Evolutionary conservation across 1,284 basidiomycete species (phyloP).

Genomic region (Trametes versicolor): DNA sequence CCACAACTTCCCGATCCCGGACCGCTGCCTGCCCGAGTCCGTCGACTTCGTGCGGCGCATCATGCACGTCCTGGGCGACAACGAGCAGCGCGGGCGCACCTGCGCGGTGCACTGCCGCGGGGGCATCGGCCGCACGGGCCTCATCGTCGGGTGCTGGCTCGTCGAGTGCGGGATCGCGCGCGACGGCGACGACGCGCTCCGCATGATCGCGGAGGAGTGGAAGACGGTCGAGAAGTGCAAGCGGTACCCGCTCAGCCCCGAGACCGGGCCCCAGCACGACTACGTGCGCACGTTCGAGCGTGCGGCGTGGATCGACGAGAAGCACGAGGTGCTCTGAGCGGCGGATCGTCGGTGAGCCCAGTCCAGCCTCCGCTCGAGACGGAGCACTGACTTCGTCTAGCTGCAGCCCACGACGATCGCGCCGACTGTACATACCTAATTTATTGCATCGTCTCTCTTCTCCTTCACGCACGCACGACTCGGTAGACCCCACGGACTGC

Average conservation of each 20-base stretch:
- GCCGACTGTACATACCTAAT: slow-evolving; percentile 4
- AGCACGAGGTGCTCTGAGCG: slow-evolving; percentile 33
- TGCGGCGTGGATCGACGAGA: slow-evolving; percentile 37
- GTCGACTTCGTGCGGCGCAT: slow-evolving; percentile 63
- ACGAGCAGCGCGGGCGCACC: slow-evolving; percentile 62
- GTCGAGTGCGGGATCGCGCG: slow-evolving; percentile 69
- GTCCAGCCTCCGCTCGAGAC: not conserved
- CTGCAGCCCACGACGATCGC: not conserved
- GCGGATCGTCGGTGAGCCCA: slow-evolving; percentile 31
- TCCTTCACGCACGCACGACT: slow-evolving; percentile 20
- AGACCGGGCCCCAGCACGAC: slow-evolving; percentile 79
- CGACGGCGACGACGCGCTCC: slow-evolving; percentile 69
- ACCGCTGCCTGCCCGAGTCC: slow-evolving; percentile 69
- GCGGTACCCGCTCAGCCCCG: slow-evolving; percentile 77
- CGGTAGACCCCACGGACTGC: slow-evolving; percentile 28
- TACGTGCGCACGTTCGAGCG: slow-evolving; percentile 66
- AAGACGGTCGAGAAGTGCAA: slow-evolving; percentile 78
- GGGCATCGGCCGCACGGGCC: slow-evolving; percentile 79
- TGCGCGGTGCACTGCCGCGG: slow-evolving; percentile 80
- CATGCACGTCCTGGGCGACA: slow-evolving; percentile 65
- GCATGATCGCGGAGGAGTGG: slow-evolving; percentile 74
- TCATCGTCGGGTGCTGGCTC: slow-evolving; percentile 82
- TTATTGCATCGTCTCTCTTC: slow-evolving; percentile 14
- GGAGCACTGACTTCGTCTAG: not conserved
- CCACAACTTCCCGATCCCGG: slow-evolving; percentile 79